These are phyloP conservation scores for Eremothecium cymbalariae DNA, from an alignment of 1,139 yeast genomes.

Conservation along the genomic window DNA sequence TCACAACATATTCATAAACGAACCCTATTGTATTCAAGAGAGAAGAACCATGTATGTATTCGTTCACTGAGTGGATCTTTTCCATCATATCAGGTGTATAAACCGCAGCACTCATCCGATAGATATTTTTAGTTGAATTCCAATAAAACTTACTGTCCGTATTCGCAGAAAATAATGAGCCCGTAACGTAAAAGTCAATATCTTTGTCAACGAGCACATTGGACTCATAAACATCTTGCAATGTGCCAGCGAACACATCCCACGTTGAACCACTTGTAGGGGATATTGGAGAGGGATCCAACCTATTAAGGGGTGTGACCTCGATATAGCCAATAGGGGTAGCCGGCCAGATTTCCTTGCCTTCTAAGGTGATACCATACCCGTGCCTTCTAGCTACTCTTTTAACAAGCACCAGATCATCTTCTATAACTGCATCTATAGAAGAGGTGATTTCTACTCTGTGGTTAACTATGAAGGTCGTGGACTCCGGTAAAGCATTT, in stretches of 20 bases:
- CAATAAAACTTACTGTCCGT: conserved; percentile 81
- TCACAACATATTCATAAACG: conserved; percentile 45
- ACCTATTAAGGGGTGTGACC: conserved; percentile 32
- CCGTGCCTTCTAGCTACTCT: conserved; percentile 40
- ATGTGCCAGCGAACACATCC: conserved; percentile 47
- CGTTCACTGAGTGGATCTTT: conserved; percentile 52
- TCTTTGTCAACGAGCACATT: conserved; percentile 26
- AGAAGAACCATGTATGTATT: conserved; percentile 42
- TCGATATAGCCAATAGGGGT: conserved; percentile 35
- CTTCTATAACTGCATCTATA: conserved; percentile 36
- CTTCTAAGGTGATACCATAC: conserved; percentile 38
- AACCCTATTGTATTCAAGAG: conserved; percentile 55
- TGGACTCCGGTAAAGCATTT: conserved; percentile 66
- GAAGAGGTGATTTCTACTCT: conserved; percentile 49
- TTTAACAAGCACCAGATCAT: conserved; percentile 35
- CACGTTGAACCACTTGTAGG: conserved; percentile 43
- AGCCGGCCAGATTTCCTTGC: conserved; percentile 17
- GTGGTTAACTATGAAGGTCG: conserved; percentile 47
- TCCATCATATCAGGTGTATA: conserved; percentile 16
- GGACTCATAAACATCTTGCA: conserved; percentile 42
- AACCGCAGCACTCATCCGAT: conserved; percentile 37
- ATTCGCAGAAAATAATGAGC: conserved; percentile 67
- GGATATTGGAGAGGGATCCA: conserved; percentile 50
- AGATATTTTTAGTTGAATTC: conserved; percentile 64
- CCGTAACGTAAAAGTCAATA: conserved; percentile 46